These are phyloP conservation scores for Plasmodium sp. DNA, from an alignment of 169 alveolate genomes.

Conservation along the genomic window DNA sequence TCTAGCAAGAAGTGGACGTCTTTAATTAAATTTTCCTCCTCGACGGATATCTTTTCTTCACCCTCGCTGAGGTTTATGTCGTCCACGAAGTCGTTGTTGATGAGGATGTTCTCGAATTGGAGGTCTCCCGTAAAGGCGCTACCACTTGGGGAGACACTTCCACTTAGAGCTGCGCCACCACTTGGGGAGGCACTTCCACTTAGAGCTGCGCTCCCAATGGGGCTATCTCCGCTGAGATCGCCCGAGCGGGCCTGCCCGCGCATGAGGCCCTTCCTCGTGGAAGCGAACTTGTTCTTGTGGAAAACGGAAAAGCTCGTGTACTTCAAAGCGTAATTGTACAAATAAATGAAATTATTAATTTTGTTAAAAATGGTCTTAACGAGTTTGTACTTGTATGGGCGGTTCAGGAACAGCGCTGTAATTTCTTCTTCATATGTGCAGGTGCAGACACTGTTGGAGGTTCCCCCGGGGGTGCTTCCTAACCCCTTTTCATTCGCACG, in stretches of 20 bases:
- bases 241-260: neutral
- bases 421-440: slow-evolving; percentile 69
- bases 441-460: neutral
- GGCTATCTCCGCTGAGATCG: neutral
- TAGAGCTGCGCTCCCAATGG: too few species aligned
- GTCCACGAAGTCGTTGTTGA: slow-evolving; percentile 59
- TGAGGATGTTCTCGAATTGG: slow-evolving; percentile 23
- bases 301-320: slow-evolving; percentile 70
- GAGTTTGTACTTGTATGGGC: slow-evolving; percentile 22
- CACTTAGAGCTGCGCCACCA: too few species aligned
- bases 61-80: slow-evolving; percentile 63
- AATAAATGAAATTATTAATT: slow-evolving; percentile 65
- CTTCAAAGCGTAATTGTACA: slow-evolving; percentile 62
- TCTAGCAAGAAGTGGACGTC: slow-evolving; percentile 56
- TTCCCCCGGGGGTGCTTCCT: neutral
- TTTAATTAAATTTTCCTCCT: slow-evolving; percentile 50
- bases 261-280: slow-evolving; percentile 53
- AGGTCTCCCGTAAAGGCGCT: neutral
- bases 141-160: neutral
- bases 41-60: slow-evolving; percentile 40
- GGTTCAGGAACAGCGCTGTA: slow-evolving; percentile 36
- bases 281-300: slow-evolving; percentile 51
- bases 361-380: slow-evolving; percentile 63
- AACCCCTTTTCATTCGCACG: neutral
- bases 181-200: neutral